A percentile compares a stretch with the other conserved stretches of the same genome.
Conservation (phyloP, 2,329 filamentous ascomycete genomes). For the Cladosporium sp. region DNA sequence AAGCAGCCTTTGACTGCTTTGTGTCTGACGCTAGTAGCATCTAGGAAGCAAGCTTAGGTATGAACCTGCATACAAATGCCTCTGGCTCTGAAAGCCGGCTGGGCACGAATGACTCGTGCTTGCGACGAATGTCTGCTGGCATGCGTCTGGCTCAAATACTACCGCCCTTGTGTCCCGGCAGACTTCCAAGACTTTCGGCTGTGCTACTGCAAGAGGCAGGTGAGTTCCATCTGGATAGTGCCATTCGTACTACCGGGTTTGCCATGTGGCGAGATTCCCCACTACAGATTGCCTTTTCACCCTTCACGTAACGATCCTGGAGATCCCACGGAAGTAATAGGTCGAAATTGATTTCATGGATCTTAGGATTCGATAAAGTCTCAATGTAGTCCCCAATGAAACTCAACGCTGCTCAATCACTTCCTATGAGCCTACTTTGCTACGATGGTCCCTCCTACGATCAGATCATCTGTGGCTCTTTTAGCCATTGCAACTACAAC, state of each 20-base stretch:
- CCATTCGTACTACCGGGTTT: not conserved
- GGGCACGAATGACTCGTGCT: not conserved
- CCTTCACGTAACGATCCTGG: not conserved
- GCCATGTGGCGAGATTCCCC: not conserved
- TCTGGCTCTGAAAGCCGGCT: not conserved
- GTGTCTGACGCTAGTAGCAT: too few relatives aligned
- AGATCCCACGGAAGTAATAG: not conserved
- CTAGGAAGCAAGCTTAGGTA: too few relatives aligned
- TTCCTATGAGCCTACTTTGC: not conserved
- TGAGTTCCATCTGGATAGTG: not conserved
- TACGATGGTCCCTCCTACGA: not conserved
- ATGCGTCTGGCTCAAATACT: not conserved
- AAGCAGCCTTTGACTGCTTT: too few relatives aligned
- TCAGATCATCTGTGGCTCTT: slow-evolving; percentile 27
- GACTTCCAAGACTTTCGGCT: not conserved
- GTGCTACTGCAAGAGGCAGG: not conserved
- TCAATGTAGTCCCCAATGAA: not conserved
- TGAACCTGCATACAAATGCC: too few relatives aligned
- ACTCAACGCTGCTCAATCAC: not conserved
- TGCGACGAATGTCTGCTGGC: not conserved
- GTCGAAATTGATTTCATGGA: not conserved
- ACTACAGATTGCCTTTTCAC: not conserved
- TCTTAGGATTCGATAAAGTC: not conserved
- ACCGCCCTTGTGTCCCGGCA: too few relatives aligned
- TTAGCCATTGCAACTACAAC: not conserved